A percentile compares a stretch with the other conserved stretches of the same genome.
Evolutionary conservation across 257 asterid genomes (phyloP).

Genomic region (Solanum boliviense): DNA sequence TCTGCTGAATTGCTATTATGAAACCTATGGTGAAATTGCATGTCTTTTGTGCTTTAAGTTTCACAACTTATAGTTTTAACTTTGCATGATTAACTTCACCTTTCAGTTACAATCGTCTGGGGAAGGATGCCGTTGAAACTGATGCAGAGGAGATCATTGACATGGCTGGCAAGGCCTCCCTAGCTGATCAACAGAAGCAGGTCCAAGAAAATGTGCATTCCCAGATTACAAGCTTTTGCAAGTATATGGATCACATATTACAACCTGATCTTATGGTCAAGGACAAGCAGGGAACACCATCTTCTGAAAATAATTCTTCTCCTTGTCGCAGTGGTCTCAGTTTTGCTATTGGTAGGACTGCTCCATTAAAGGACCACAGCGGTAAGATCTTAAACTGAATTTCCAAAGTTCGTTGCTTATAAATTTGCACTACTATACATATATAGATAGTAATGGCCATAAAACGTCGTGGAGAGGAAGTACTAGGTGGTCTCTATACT

Average conservation of each 20-base stretch:
- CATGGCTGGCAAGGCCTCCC: slow-evolving; percentile 60
- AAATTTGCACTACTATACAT: not conserved
- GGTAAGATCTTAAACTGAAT: slow-evolving; percentile 28
- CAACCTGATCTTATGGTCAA: slow-evolving; percentile 32
- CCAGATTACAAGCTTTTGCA: slow-evolving; percentile 46
- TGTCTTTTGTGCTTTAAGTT: not conserved
- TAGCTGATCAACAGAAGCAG: slow-evolving; percentile 65
- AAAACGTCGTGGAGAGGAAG: no score
- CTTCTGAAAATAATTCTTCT: slow-evolving; percentile 27
- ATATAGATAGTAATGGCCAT: no score
- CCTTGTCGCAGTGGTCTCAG: slow-evolving; percentile 68
- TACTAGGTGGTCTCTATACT: no score
- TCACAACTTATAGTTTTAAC: not conserved
- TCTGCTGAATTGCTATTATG: not conserved
- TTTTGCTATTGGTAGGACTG: slow-evolving; percentile 55
- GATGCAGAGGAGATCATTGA: slow-evolving; percentile 86
- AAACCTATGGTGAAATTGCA: not conserved
- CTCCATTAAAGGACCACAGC: slow-evolving; percentile 18
- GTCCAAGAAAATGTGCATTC: slow-evolving; percentile 84
- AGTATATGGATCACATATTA: slow-evolving; percentile 62
- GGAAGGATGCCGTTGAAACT: slow-evolving; percentile 61
- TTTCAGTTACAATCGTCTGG: slow-evolving; percentile 69
- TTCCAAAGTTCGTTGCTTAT: not conserved
- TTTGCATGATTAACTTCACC: slow-evolving; percentile 4
- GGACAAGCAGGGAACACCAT: slow-evolving; percentile 10